Conservation (phyloP, 441 rosid genomes). For the Raphanus hybrid region DNA sequence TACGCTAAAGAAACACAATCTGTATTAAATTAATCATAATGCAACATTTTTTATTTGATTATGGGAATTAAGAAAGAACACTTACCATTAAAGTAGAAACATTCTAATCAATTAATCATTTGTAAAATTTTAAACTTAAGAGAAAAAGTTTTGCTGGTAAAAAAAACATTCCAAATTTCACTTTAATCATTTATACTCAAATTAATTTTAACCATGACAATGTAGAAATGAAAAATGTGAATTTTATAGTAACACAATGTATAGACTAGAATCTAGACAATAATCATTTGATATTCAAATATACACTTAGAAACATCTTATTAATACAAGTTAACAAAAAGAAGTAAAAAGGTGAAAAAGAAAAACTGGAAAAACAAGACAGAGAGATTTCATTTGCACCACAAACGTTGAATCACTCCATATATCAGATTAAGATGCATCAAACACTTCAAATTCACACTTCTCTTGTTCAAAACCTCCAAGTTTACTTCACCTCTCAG, state of each 20-base stretch:
- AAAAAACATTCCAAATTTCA: not conserved
- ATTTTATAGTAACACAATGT: not conserved
- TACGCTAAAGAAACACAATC: constrained; percentile 20
- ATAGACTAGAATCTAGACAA: not conserved
- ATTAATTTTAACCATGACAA: not conserved
- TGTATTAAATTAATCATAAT: not conserved
- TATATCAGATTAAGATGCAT: constrained; percentile 47
- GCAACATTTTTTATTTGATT: constrained; percentile 10
- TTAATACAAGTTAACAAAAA: no score
- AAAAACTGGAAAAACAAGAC: not conserved
- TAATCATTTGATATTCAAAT: not conserved
- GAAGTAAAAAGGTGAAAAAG: no score
- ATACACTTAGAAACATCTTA: no score
- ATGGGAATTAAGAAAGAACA: not conserved
- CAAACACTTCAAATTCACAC: constrained; percentile 48
- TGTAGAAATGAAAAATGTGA: not conserved
- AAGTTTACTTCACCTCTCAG: constrained; percentile 56
- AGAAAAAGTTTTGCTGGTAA: not conserved
- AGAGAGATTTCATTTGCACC: constrained; percentile 36
- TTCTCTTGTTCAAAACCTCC: constrained; percentile 50
- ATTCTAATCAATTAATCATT: no score
- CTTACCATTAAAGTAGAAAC: not conserved
- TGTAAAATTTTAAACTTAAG: not conserved
- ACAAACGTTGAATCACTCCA: constrained; percentile 38
- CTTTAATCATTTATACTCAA: not conserved